Evolutionary conservation across 306 rosid species (phyloP), one percentile per base, ranked within the genome.

Genomic region (Urtica urens): DNA sequence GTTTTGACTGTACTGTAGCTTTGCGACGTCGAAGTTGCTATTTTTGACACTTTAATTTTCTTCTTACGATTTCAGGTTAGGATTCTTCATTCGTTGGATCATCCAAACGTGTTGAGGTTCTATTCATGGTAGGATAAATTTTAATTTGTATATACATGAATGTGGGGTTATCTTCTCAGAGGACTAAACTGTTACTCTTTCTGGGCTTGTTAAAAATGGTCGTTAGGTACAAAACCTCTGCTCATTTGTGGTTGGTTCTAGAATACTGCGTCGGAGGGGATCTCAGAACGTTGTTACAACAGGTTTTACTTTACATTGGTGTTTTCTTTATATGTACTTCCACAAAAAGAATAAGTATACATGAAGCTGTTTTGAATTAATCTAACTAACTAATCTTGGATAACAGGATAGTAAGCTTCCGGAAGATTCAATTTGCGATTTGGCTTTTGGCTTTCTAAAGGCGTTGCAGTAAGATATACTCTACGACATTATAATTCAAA

Each of bases 221-320:
- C 38, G 39, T 69, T 62, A 90, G 99, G 99, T 90, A 90, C 39
- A 95, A 85, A 75, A 90, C 95, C 25, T 81, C 95, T 35, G 99
- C 99, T 69, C 99, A 90, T 71, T 53, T 90, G 65, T 90, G 99
- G 99, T 69, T 90, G 61, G 87, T 90, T 40, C 66, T 90, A 71
- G 99, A 90, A 75, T 90, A 85, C 47, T 90, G 95, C 57, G 95
- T 90, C 16, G 99, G 99, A 38, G 99, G 99, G 44, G 86, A 90
- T 75, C 56, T 90, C 53, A 77, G 82, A 74, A 61, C 92, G 60
- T 61, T 90, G 51, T 69, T 90, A 55, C 82, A 71, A 57, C 95
- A 90, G 99, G 99, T 90, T 66, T 19, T 15, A 18, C 44, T 41
- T 51, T 38, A 23, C 42, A 18, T 46, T 35, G 1, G 40, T 14